These are phyloP conservation scores for Cardiospermum halicacabum DNA, from an alignment of 345 rosid species.

Conservation along the genomic window DNA sequence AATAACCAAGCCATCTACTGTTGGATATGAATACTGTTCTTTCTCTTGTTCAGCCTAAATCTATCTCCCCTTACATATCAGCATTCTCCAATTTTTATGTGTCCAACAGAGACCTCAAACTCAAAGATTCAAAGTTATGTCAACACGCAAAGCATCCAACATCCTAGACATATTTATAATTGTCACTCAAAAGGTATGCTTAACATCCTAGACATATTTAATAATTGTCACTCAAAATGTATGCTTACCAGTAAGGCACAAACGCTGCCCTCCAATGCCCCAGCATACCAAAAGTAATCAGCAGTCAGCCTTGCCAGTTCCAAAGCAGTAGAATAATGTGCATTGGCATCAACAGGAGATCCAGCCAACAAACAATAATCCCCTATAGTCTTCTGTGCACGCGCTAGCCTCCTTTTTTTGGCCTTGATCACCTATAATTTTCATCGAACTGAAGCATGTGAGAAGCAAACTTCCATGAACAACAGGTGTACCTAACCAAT, in stretches of 20 bases:
- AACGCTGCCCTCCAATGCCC: constrained; percentile 96
- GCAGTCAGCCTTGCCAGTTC: constrained; percentile 87
- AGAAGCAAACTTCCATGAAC: constrained; percentile 16
- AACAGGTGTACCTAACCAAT: background rate
- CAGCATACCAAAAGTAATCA: constrained; percentile 95
- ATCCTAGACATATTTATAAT: background rate
- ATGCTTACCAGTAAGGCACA: constrained; percentile 81
- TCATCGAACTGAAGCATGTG: constrained; percentile 21
- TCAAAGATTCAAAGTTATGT: background rate
- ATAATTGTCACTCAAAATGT: constrained; percentile 1
- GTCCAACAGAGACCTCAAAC: background rate
- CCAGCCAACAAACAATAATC: constrained; percentile 97
- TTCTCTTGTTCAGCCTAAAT: background rate
- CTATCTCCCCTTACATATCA: background rate
- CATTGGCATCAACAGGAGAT: constrained; percentile 98
- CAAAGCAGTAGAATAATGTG: constrained; percentile 86
- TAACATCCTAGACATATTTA: constrained; percentile 38
- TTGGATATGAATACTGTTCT: background rate
- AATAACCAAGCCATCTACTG: background rate
- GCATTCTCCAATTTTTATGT: background rate
- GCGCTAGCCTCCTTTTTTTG: constrained; percentile 86
- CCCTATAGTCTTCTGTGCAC: constrained; percentile 98
- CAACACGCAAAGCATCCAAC: constrained; percentile 3
- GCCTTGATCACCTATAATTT: constrained; percentile 89
- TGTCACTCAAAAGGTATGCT: constrained; percentile 7